Conservation (phyloP, 1,284 basidiomycete species). For the Tilletia walkeri region DNA sequence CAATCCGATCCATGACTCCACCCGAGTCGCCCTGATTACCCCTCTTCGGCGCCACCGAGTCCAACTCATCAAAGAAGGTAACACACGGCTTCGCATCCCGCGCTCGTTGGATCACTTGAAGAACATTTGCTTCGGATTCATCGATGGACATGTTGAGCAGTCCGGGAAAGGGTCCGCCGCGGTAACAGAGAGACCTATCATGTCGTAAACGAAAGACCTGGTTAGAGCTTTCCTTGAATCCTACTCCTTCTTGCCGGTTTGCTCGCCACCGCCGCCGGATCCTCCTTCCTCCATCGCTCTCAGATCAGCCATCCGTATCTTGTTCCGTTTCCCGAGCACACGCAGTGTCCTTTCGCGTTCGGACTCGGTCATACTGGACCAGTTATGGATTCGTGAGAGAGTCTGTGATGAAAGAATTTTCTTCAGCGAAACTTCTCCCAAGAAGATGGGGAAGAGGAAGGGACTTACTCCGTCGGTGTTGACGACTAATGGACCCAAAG, state of each 20-base stretch:
- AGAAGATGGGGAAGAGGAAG: neutral
- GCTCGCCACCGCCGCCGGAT: too few species aligned
- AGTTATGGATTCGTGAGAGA: slow-evolving; percentile 45
- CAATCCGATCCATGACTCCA: slow-evolving; percentile 60
- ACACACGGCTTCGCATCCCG: slow-evolving; percentile 59
- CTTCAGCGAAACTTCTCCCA: too few species aligned
- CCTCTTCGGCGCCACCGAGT: slow-evolving; percentile 59
- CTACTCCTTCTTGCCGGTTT: neutral
- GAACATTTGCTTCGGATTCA: slow-evolving; percentile 59
- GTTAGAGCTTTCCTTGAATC: too few species aligned
- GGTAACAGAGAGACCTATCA: too few species aligned
- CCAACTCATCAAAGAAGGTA: slow-evolving; percentile 60
- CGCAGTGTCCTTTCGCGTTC: slow-evolving; percentile 39
- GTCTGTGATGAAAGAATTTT: slow-evolving; percentile 23
- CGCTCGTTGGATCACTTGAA: slow-evolving; percentile 58
- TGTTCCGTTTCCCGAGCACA: slow-evolving; percentile 42
- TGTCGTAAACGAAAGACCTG: too few species aligned
- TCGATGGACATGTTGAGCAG: slow-evolving; percentile 60
- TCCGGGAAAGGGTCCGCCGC: slow-evolving; percentile 44
- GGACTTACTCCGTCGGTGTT: slow-evolving; percentile 38
- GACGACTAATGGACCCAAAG: slow-evolving; percentile 45
- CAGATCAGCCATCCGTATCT: slow-evolving; percentile 18
- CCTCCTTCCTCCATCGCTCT: neutral
- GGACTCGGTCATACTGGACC: slow-evolving; percentile 36
- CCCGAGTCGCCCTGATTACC: slow-evolving; percentile 60